Conservation (phyloP, 108 stramenopile genomes). For the Stephanodiscus triporus region DNA sequence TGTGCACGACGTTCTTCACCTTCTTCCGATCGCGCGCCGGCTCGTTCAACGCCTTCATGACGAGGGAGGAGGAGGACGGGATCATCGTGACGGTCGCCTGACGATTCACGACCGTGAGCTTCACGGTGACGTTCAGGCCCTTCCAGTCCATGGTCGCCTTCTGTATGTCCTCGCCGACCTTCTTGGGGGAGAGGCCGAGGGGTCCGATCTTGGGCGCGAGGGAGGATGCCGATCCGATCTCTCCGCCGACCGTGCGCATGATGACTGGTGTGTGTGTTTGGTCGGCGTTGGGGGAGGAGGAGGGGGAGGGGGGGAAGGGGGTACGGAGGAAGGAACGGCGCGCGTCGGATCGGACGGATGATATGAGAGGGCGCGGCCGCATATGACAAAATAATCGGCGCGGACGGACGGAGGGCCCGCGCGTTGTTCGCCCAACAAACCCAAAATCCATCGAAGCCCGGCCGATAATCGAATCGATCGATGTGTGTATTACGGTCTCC, state of each 20-base stretch:
- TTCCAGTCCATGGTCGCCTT: slow-evolving; percentile 99
- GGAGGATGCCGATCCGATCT: slow-evolving; percentile 96
- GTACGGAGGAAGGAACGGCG: too few relatives aligned
- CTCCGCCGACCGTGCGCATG: slow-evolving; percentile 99
- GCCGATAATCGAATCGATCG: too few relatives aligned
- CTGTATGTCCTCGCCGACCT: slow-evolving; percentile 99
- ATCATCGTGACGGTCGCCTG: slow-evolving; percentile 98
- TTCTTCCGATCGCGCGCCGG: slow-evolving; percentile 99
- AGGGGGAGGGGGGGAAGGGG: background rate
- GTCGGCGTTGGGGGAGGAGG: too few relatives aligned
- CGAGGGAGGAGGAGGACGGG: slow-evolving; percentile 96
- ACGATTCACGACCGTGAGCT: slow-evolving; percentile 99
- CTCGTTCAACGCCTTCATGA: slow-evolving; percentile 99
- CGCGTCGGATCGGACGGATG: too few relatives aligned
- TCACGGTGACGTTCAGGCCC: slow-evolving; percentile 99
- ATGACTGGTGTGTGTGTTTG: slow-evolving; percentile 81
- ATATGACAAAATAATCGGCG: too few relatives aligned
- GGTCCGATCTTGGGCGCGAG: slow-evolving; percentile 99
- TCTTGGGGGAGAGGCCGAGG: slow-evolving; percentile 99
- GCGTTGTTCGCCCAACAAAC: too few relatives aligned
- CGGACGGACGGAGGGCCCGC: too few relatives aligned
- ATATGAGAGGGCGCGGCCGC: too few relatives aligned
- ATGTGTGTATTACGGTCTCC: too few relatives aligned
- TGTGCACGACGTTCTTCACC: slow-evolving; percentile 99
- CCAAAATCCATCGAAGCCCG: too few relatives aligned